phyloP scores from a whole-genome alignment of 257 asterid genomes.

The Thymus quinquecostatus region DNA sequence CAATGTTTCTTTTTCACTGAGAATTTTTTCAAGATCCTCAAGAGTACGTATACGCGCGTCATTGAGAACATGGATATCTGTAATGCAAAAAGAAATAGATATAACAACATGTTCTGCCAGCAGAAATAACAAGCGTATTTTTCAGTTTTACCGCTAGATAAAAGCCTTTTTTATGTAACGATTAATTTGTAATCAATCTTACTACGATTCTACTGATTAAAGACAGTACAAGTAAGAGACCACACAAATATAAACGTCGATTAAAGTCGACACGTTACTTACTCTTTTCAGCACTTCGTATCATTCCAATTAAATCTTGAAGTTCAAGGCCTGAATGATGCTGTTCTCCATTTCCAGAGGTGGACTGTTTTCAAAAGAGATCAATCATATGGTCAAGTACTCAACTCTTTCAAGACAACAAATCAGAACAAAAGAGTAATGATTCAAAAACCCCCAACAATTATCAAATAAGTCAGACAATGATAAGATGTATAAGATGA shows the following conservation, averaged over 20 bases:
- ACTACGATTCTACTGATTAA: background rate
- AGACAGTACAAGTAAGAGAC: slow-evolving; percentile 15
- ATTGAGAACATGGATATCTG: slow-evolving; percentile 86
- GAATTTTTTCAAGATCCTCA: slow-evolving; percentile 69
- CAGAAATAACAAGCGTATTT: background rate
- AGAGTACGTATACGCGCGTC: slow-evolving; percentile 78
- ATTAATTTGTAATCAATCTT: background rate
- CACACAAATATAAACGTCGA: background rate
- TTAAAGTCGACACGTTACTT: slow-evolving; percentile 30
- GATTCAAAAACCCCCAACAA: slow-evolving; percentile 19
- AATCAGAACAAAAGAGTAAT: slow-evolving; percentile 24
- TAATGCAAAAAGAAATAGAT: slow-evolving; percentile 30
- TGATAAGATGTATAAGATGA: background rate
- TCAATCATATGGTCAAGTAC: slow-evolving; percentile 38
- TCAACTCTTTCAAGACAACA: slow-evolving; percentile 12
- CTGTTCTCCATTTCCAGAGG: slow-evolving; percentile 53
- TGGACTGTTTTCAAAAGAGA: slow-evolving; percentile 52
- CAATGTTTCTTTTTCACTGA: slow-evolving; percentile 74
- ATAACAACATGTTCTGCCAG: slow-evolving; percentile 25
- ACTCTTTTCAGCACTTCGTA: slow-evolving; percentile 88
- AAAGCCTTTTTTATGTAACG: slow-evolving; percentile 8
- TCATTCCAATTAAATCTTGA: slow-evolving; percentile 81
- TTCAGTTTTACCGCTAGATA: slow-evolving; percentile 6
- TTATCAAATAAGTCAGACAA: slow-evolving; percentile 1
- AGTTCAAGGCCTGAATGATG: slow-evolving; percentile 53